phyloP scores from a whole-genome alignment of 768 basidiomycete genomes.

The Coprinopsis strossmayeri region DNA sequence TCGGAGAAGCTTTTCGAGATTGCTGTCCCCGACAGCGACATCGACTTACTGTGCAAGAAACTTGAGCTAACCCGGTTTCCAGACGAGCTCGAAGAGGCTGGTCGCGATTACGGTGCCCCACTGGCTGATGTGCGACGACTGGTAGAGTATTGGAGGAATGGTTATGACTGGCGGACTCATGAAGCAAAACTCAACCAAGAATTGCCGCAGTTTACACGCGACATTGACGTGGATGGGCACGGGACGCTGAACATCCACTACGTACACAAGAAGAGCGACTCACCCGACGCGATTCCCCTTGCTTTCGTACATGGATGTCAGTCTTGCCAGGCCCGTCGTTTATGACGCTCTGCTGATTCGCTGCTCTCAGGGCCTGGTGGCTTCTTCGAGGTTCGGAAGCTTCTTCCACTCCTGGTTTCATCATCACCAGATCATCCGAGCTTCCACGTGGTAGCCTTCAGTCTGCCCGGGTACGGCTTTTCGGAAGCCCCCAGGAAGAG shows the following conservation, averaged over 20 bases:
- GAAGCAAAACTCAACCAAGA: constrained; percentile 44
- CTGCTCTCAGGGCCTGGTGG: constrained; percentile 55
- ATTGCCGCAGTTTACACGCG: constrained; percentile 50
- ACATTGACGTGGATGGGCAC: constrained; percentile 41
- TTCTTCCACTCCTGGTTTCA: constrained; percentile 41
- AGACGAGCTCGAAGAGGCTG: constrained; percentile 33
- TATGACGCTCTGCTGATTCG: no score
- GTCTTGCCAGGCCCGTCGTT: constrained; percentile 9
- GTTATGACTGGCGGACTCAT: constrained; percentile 49
- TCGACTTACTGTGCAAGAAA: constrained; percentile 29
- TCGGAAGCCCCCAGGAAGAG: constrained; percentile 43
- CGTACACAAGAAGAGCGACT: constrained; percentile 44
- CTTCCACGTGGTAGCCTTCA: constrained; percentile 52
- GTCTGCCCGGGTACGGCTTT: constrained; percentile 52
- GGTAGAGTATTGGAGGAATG: constrained; percentile 12
- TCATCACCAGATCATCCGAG: constrained; percentile 36
- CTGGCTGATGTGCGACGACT: constrained; percentile 42
- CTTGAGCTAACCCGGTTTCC: constrained; percentile 35
- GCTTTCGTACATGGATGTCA: constrained; percentile 47
- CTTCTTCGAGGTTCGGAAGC: constrained; percentile 43
- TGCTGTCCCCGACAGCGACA: constrained; percentile 26
- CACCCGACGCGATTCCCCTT: constrained; percentile 37
- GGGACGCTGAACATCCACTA: constrained; percentile 48
- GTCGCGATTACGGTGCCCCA: constrained; percentile 38
- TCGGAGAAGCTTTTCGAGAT: constrained; percentile 36